phyloP scores from a whole-genome alignment of 257 asterid genomes.

The Misopates orontium region DNA sequence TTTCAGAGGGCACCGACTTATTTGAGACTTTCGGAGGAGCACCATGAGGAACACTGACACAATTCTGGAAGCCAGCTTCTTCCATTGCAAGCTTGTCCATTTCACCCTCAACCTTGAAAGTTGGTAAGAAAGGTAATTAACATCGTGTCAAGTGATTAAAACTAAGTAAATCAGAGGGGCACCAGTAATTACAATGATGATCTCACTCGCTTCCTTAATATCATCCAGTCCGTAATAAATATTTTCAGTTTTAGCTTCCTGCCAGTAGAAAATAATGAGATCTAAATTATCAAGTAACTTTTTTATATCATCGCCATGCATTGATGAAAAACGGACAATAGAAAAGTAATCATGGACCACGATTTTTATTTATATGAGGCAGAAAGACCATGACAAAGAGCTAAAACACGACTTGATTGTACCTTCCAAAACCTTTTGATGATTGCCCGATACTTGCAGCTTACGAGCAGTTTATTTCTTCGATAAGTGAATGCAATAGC shows the following conservation, averaged over 20 bases:
- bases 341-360: slow-evolving; percentile 1
- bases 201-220: slow-evolving; percentile 75
- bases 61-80: slow-evolving; percentile 93
- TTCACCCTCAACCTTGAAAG: slow-evolving; percentile 91
- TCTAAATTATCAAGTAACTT: slow-evolving; percentile 57
- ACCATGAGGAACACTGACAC: slow-evolving; percentile 97
- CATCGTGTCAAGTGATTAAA: slow-evolving; percentile 20
- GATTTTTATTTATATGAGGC: not conserved
- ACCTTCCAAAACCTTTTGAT: slow-evolving; percentile 87
- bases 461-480: slow-evolving; percentile 68
- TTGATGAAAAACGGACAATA: slow-evolving; percentile 26
- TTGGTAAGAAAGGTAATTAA: slow-evolving; percentile 18
- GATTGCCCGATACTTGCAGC: slow-evolving; percentile 85
- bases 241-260: slow-evolving; percentile 90
- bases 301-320: slow-evolving; percentile 51
- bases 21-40: slow-evolving; percentile 80
- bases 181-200: slow-evolving; percentile 68
- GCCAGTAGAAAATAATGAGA: slow-evolving; percentile 32
- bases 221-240: slow-evolving; percentile 90
- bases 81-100: slow-evolving; percentile 99
- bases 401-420: slow-evolving; percentile 2
- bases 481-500: slow-evolving; percentile 83
- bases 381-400: too few relatives aligned
- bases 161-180: slow-evolving; percentile 29
- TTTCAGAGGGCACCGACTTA: slow-evolving; percentile 66